phyloP scores from a whole-genome alignment of 306 rosid genomes.

The Ziziphus jujuba region DNA sequence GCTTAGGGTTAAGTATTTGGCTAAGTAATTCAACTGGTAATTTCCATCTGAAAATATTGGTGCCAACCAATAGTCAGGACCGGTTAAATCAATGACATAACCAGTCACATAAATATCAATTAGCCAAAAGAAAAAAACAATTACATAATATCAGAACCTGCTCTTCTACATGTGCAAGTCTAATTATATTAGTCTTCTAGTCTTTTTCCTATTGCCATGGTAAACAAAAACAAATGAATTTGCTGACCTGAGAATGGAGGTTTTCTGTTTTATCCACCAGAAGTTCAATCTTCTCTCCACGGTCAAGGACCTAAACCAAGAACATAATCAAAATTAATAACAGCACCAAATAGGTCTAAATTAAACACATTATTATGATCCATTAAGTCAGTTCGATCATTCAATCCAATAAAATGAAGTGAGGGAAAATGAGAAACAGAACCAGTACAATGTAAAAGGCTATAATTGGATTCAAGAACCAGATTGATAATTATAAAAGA shows the following conservation, averaged over 20 bases:
- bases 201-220: background rate
- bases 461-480: background rate
- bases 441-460: background rate
- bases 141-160: background rate
- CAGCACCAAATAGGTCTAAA: conserved; percentile 5
- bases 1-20: background rate
- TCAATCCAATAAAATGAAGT: background rate
- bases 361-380: background rate
- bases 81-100: too few relatives aligned
- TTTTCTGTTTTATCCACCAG: conserved; percentile 91
- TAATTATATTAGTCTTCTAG: background rate
- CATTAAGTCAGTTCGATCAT: background rate
- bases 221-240: background rate
- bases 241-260: conserved; percentile 79
- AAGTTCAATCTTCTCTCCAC: conserved; percentile 92
- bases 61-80: background rate
- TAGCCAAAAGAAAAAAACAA: background rate
- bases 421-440: background rate
- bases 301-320: conserved; percentile 74
- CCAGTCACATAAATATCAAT: background rate
- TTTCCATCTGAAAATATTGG: background rate
- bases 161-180: background rate
- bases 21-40: background rate
- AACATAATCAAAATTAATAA: conserved; percentile 22
- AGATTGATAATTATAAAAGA: background rate